Evolutionary conservation across 2,329 filamentous ascomycete species (phyloP), one percentile per base, ranked within the genome.

Genomic region (Colletotrichum sp.): DNA sequence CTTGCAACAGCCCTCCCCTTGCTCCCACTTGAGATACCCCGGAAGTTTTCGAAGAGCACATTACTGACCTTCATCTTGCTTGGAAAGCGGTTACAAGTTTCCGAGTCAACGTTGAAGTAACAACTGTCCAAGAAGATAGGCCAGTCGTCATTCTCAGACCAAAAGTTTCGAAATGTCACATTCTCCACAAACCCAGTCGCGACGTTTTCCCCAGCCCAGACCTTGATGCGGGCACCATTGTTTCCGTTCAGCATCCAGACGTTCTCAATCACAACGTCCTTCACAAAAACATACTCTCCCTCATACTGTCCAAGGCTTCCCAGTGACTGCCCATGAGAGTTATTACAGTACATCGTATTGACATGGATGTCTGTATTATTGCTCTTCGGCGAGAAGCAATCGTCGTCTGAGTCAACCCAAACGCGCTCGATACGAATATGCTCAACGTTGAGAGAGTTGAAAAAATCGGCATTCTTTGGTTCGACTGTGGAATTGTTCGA

Each of bases 151-250:
- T 91, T 90, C n/a, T 89, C 90, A 52, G 90, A 86, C 81, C 87
- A 89, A 77, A 92, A 89, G 82, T 92, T 90, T 32, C 81, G 90
- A 87, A 92, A 93, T 2, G 91, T 93, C 62, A 93, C 85, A 80
- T 93, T 93, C 78, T 89, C 87, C 77, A 93, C 90, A 70, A 89
- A 92, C 8, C 91, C 91, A 71, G 91, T 91, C 3, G 91, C 91
- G 1, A 89, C 88, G 52, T 88, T 83, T 4, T 86, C 83, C 0
- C 91, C 91, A 0, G 91, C 91, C 91, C 91, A 93, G 3, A 88
- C 87, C 83, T 93, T 93, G 57, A 93, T 86, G 5, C 91, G 87
- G 1, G 90, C 90, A 2, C 90, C 90, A 64, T 90, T 89, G 80
- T 89, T 80, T 6, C 83, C 82, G 61, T 86, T 85, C 72, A 92